Evolutionary conservation across 768 basidiomycete genomes (phyloP), one percentile per base, ranked within the genome.

Genomic region (Arthromyces matolae): DNA sequence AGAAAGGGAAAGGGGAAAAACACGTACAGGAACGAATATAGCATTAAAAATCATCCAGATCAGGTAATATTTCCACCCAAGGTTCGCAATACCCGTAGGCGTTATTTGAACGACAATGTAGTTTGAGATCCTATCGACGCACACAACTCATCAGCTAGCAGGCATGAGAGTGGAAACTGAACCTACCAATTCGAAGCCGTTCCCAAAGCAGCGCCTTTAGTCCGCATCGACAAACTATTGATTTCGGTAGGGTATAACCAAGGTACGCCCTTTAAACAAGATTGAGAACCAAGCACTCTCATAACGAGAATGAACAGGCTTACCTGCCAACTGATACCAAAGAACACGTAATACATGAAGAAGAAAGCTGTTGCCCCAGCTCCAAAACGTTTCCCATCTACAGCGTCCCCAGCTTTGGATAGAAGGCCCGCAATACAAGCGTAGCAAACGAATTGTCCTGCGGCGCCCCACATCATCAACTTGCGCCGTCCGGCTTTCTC

Each of bases 401-500:
- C 51, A 4, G 68, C 53, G 53, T 66, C 63, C 22, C 58, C 55
- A 13, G 70, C 53, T 16, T 66, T 68, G 0, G 74, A 66, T 22
- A 78, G 67, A 25, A 75, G 62, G 0, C 53, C 71, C 0, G 73
- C 64, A 42, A 78, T 76, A 48, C 71, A 67, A 34, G 69, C 62
- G 54, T 75, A 77, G 51, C 73, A 78, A 36, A 75, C 52, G 47
- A 69, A 71, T 58, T 76, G 76, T 22, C 75, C 75, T 3, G 71
- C 71, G 9, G 77, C 77, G 29, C 76, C 76, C 69, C 71, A 77
- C 67, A 78, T 76, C 74, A 78, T 75, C 22, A 78, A 58, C 51
- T 73, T 75, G 23, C 76, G 67, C 27, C 77, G 64, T 4, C 77
- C 77, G 0, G 71, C 73, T 34, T 63, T 71, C 48, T 78, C 77